These are phyloP conservation scores for Claviceps sp. DNA, from an alignment of 2,329 filamentous ascomycete species.

Conservation along the genomic window DNA sequence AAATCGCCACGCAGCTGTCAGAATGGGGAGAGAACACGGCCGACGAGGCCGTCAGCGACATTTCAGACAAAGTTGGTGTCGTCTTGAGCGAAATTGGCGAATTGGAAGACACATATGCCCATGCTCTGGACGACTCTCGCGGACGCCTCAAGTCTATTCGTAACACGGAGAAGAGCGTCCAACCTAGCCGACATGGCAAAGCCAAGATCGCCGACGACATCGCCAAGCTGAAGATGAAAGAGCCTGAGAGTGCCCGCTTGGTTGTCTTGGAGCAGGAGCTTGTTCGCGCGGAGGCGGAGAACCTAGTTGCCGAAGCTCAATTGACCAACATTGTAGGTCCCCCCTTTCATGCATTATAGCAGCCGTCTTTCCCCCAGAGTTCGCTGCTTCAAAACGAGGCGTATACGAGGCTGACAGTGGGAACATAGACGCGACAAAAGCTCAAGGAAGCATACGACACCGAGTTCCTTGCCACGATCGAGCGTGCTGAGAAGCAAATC, in stretches of 20 bases:
- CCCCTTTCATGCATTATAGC: background rate
- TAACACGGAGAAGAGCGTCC: conserved; percentile 90
- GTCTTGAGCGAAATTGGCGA: conserved; percentile 85
- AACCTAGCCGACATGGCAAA: conserved; percentile 80
- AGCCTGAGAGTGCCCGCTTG: conserved; percentile 70
- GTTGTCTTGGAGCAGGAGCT: conserved; percentile 90
- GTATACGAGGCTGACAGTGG: conserved; percentile 25
- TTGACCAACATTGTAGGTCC: conserved; percentile 75
- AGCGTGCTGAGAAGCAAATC: conserved; percentile 93
- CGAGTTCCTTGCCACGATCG: conserved; percentile 82
- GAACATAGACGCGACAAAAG: conserved; percentile 92
- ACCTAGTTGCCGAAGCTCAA: conserved; percentile 89
- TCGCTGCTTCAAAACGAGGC: background rate
- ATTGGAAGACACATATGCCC: conserved; percentile 80
- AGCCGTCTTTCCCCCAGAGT: background rate
- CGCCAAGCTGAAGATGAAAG: conserved; percentile 78
- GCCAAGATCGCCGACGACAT: conserved; percentile 87
- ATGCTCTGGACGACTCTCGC: conserved; percentile 76
- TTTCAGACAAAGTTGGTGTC: conserved; percentile 92
- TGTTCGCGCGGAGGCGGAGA: conserved; percentile 89
- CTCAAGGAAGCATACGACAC: conserved; percentile 87
- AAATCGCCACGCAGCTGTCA: conserved; percentile 79
- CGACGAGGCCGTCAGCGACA: conserved; percentile 76
- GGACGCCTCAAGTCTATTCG: conserved; percentile 77
- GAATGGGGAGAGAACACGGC: conserved; percentile 92